A percentile compares a stretch with the other conserved stretches of the same genome.
phyloP scores from a whole-genome alignment of 306 rosid genomes.

The apple (Malus domestica) region ASM211411v1 NC_041799.1:13566501-13567000 shows the following conservation, averaged over 20 bases:
- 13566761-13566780: background rate
- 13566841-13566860: background rate
- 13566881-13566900: background rate
- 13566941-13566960: background rate
- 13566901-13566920: too few species aligned
- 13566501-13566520: too few species aligned
- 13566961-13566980: slow-evolving; percentile 21
- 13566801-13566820: background rate
- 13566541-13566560: too few species aligned
- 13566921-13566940: background rate
- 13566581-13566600: too few species aligned
- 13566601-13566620: too few species aligned
- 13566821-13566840: background rate
- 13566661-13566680: too few species aligned
- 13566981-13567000: slow-evolving; percentile 63
- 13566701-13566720: background rate
- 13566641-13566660: too few species aligned
- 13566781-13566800: background rate
- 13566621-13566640: background rate
- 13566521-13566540: too few species aligned
- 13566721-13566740: background rate
- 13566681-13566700: background rate
- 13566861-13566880: background rate
- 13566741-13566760: background rate
- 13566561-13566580: too few species aligned